Evolutionary conservation across 208 protist species (phyloP).

Genomic region (Trypanosoma lewisi): DNA sequence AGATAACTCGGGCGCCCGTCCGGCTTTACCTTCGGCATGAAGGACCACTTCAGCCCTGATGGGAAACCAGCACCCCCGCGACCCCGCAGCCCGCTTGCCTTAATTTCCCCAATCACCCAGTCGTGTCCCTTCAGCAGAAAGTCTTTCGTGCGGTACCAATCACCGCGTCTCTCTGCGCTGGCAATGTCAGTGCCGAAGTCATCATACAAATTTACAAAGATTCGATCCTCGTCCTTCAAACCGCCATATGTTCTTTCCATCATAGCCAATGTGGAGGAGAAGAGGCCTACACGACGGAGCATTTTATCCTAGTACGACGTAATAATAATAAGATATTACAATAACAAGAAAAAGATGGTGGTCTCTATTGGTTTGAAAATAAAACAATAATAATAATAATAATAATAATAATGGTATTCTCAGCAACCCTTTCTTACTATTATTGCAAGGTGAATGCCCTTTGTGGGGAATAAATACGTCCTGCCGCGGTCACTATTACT

Average conservation of each 20-base stretch:
- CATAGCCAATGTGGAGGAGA: constrained; percentile 36
- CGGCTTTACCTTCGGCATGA: constrained; percentile 96
- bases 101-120: constrained; percentile 98
- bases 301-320: constrained; percentile 6
- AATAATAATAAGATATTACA: too few species aligned
- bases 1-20: constrained; percentile 96
- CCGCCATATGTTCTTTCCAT: constrained; percentile 70
- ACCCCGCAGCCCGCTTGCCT: constrained; percentile 96
- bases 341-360: too few species aligned
- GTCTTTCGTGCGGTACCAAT: constrained; percentile 99
- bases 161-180: constrained; percentile 93
- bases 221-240: constrained; percentile 97
- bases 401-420: too few species aligned
- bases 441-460: too few species aligned
- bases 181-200: constrained; percentile 93
- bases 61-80: constrained; percentile 98
- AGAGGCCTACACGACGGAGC: constrained; percentile 34
- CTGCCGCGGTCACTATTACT: too few species aligned
- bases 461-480: too few species aligned
- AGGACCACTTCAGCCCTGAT: constrained; percentile 98
- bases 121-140: constrained; percentile 95
- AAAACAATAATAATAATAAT: too few species aligned
- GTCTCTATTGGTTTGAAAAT: too few species aligned
- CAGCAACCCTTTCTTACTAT: too few species aligned
- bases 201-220: constrained; percentile 99